These are phyloP conservation scores for Colletotrichum lupini DNA, from an alignment of 2,329 filamentous ascomycete species.

Conservation along the genomic window DNA sequence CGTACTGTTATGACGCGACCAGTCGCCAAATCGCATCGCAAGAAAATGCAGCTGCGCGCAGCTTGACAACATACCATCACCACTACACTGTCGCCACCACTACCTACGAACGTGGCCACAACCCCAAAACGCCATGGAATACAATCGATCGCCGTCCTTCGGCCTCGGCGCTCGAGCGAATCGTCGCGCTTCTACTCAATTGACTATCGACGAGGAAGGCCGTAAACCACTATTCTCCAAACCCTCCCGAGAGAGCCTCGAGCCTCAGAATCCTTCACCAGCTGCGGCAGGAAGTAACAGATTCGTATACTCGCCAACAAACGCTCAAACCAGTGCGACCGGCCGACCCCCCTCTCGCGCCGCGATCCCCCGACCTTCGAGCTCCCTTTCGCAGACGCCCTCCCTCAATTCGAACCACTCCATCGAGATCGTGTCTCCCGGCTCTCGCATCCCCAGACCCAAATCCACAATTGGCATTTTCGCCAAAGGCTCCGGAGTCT, in stretches of 20 bases:
- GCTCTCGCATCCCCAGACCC: constrained; percentile 49
- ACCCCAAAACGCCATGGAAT: constrained; percentile 39
- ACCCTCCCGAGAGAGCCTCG: constrained; percentile 36
- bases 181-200: constrained; percentile 39
- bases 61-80: constrained; percentile 15
- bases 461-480: constrained; percentile 38
- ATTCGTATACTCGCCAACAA: constrained; percentile 36
- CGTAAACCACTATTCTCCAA: constrained; percentile 53
- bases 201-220: constrained; percentile 51
- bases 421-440: constrained; percentile 35
- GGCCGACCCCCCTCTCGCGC: constrained; percentile 34
- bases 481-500: constrained; percentile 42
- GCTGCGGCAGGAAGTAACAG: constrained; percentile 30
- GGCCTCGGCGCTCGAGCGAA: constrained; percentile 38
- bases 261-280: constrained; percentile 11
- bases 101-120: constrained; percentile 17
- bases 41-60: constrained; percentile 29
- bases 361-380: constrained; percentile 38
- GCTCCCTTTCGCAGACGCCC: constrained; percentile 33
- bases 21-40: constrained; percentile 15
- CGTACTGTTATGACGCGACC: constrained; percentile 33
- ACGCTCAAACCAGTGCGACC: neutral
- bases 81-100: neutral
- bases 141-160: constrained; percentile 35
- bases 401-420: constrained; percentile 33